Evolutionary conservation across 202 grass and related monocot genomes (phyloP), one percentile per base, ranked within the genome.

Genomic region (Carex sylvatica): DNA sequence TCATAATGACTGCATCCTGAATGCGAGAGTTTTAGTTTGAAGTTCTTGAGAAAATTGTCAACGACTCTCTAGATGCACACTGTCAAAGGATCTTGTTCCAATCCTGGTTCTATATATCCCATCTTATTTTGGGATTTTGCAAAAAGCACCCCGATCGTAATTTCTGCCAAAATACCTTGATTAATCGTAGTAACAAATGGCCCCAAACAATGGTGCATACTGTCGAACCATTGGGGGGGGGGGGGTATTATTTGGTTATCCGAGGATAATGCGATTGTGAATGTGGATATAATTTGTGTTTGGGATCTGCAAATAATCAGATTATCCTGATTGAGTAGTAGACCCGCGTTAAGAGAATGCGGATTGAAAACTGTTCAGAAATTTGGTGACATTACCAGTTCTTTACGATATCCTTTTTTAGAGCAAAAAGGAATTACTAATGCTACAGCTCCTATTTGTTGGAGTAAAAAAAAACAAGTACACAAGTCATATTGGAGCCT

Each of bases 41-140:
- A 67, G 26, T 56, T 76, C 24, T 54, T 44, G 31, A 22, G 49
- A 33, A 54, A 55, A 76, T 31, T 76, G 49, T 18, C 23, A 35
- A 55, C 49, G 47, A 55, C 51, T 76, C 6, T 55, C 72, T n/a
- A 33, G 26, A 55, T 56, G 9, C 72, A 76, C 15, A 55, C 51
- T 76, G 24, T 33, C 51, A 76, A 55, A 56, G 72, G 72, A 56
- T 74, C 72, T 26, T 76, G 49, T 76, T 72, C 6, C 72, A 35
- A 76, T 31, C 72, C 51, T 56, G 24, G 56, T 55, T n/a, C 47
- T 33, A n/a, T 55, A 75, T 75, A 54, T 74, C 19, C 20, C 2
- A 52, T 75, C 49, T 75, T 18, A 55, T 31, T 33, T 18, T 55
- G 24, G 5, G 23, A 75, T 75, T 16, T 56, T 0, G 49, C 72